Base-by-base conservation (phyloP, 352 stramenopile genomes). In the Globisporangium canariense region DNA sequence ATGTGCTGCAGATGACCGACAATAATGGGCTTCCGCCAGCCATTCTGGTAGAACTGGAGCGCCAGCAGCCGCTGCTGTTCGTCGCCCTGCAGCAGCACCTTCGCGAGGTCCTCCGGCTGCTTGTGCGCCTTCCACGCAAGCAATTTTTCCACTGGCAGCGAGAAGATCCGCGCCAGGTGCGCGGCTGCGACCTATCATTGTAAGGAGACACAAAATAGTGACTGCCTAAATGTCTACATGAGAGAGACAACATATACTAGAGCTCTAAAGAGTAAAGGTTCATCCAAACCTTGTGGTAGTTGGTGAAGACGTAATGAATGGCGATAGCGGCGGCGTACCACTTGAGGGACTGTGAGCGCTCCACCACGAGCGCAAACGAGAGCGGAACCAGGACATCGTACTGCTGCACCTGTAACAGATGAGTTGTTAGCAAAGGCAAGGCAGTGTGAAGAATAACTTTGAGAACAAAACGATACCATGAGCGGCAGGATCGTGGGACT, bases 331-430 rank as follows among this genome's bases (percentile, higher is more conserved):
- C 82, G 0, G 80, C 76, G 8, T 76, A 70, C 82, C 84, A 90
- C 68, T 90, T 90, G 10, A 91, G 68, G 6, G 81, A 89, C 11
- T 74, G 67, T 3, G 71, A 55, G 1, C 76, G 81, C 41, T 88
- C 74, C 16, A 77, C 58, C 20, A 87, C 70, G 36, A 93, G 65
- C 0, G 78, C 74, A 51, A 91, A 91, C 7, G 83, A 66, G 16
- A 91, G 62, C 16, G 79, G 73, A 22, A 79, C 79, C 18, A 93
- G 49, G 1, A 89, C 52, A 25, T 73, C 71, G 60, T 67, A 74
- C 3, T 68, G 67, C 34, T 78, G 56, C 1, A 83, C 66, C 75
- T 83, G 18, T 16, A 34, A n/a, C 8, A n/a, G 52, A 13, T 6
- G 30, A 60, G 14, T 13, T 10, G 43, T 18, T 9, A 16, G 34